Conservation (phyloP, 139 green algal genomes). For the Asterochloris sp. region DNA sequence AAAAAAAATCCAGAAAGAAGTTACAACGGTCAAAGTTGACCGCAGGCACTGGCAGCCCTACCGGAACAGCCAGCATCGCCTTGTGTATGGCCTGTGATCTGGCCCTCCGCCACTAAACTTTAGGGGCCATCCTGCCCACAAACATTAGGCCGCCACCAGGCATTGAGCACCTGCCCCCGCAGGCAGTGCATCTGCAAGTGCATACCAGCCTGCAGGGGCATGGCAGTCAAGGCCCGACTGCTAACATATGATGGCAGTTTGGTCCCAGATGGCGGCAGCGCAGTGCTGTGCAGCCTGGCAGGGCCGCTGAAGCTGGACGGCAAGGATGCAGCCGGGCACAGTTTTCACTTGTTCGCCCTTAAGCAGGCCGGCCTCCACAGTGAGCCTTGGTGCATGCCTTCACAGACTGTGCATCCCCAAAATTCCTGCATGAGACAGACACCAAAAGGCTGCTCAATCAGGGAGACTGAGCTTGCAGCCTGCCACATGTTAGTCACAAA, state of each 20-base stretch:
- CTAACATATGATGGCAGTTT: constrained; percentile 6
- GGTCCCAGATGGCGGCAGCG: constrained; percentile 7
- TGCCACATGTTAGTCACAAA: not conserved
- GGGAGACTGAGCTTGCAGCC: constrained; percentile 3
- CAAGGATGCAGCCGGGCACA: constrained; percentile 67
- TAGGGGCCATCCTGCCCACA: too few species aligned
- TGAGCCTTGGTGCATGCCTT: constrained; percentile 27
- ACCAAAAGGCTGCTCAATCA: not conserved
- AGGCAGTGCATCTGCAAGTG: too few species aligned
- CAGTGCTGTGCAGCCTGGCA: constrained; percentile 6
- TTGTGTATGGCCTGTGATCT: too few species aligned
- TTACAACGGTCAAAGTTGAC: too few species aligned
- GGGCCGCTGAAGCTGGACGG: constrained; percentile 13
- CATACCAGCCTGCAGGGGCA: not conserved
- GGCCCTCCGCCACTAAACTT: too few species aligned
- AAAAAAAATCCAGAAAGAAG: too few species aligned
- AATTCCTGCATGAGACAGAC: not conserved
- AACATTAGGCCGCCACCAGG: too few species aligned
- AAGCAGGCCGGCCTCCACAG: constrained; percentile 59
- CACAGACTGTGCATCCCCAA: too few species aligned
- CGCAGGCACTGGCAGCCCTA: too few species aligned
- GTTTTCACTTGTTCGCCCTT: constrained; percentile 60
- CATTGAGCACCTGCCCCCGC: too few species aligned
- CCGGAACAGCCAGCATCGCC: too few species aligned
- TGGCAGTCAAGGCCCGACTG: constrained; percentile 8